phyloP scores from a whole-genome alignment of 352 stramenopile species.

The Phytophthora gonapodyides region DNA sequence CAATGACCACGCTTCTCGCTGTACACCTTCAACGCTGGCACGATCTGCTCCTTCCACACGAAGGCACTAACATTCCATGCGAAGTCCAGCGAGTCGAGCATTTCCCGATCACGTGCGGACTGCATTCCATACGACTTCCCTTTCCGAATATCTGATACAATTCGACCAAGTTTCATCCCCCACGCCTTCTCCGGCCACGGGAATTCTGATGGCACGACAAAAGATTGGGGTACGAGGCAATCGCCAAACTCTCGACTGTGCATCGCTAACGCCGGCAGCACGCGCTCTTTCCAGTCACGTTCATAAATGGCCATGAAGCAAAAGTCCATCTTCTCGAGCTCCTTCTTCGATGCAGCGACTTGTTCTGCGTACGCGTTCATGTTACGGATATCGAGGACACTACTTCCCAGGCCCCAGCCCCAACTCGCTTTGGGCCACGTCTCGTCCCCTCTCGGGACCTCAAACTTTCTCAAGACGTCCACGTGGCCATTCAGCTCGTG shows the following conservation, averaged over 20 bases:
- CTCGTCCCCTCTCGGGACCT: constrained; percentile 18
- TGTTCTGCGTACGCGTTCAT: constrained; percentile 21
- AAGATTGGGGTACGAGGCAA: constrained; percentile 31
- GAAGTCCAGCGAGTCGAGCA: constrained; percentile 31
- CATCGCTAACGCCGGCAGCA: constrained; percentile 36
- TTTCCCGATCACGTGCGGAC: constrained; percentile 38
- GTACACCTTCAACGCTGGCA: not conserved
- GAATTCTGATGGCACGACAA: constrained; percentile 26
- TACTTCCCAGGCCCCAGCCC: constrained; percentile 35
- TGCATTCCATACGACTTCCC: constrained; percentile 34
- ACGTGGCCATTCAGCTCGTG: constrained; percentile 30
- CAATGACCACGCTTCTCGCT: not conserved
- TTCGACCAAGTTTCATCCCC: constrained; percentile 36
- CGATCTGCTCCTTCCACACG: not conserved
- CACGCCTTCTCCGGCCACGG: constrained; percentile 39
- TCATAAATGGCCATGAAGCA: constrained; percentile 41
- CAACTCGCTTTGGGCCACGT: constrained; percentile 26
- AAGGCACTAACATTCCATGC: too few relatives aligned
- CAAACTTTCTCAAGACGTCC: constrained; percentile 31
- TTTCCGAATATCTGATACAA: constrained; percentile 41
- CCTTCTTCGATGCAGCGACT: constrained; percentile 8
- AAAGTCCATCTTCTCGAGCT: constrained; percentile 45
- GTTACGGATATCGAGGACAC: constrained; percentile 41
- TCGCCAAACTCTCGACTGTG: constrained; percentile 35
- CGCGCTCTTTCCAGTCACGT: constrained; percentile 47